Evolutionary conservation across 2,329 filamentous ascomycete species (phyloP).

Genomic region (Cryphonectria radicalis): DNA sequence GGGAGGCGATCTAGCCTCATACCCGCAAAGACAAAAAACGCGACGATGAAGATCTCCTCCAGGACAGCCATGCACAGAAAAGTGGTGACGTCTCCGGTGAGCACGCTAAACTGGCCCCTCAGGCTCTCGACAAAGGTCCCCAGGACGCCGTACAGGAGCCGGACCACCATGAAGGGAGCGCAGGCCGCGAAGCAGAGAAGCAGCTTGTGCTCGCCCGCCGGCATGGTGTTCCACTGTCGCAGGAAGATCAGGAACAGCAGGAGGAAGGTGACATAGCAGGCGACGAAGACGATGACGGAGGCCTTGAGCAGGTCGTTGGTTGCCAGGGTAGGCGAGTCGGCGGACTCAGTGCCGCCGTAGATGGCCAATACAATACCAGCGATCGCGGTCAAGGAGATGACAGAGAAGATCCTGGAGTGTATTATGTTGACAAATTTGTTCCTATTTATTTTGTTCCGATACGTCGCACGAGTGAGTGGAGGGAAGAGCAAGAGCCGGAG

Average conservation of each 20-base stretch:
- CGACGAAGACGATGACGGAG: slow-evolving; percentile 21
- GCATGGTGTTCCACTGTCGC: slow-evolving; percentile 25
- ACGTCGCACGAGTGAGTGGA: too few relatives aligned
- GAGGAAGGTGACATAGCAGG: slow-evolving; percentile 32
- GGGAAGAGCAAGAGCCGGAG: background rate
- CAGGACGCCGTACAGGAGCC: slow-evolving; percentile 20
- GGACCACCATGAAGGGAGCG: slow-evolving; percentile 35
- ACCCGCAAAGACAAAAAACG: slow-evolving; percentile 31
- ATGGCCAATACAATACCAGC: slow-evolving; percentile 28
- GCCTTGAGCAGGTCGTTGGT: slow-evolving; percentile 24
- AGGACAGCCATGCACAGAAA: slow-evolving; percentile 39
- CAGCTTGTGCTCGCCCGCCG: slow-evolving; percentile 35
- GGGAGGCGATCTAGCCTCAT: slow-evolving; percentile 2
- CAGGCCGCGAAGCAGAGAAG: slow-evolving; percentile 36
- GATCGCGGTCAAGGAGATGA: slow-evolving; percentile 23
- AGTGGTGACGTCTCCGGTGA: slow-evolving; percentile 34
- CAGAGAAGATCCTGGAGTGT: slow-evolving; percentile 29
- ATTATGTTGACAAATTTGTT: slow-evolving; percentile 31
- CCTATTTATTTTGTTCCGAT: slow-evolving; percentile 10
- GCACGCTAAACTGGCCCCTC: slow-evolving; percentile 20
- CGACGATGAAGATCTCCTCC: slow-evolving; percentile 37
- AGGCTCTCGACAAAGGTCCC: too few relatives aligned
- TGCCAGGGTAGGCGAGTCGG: slow-evolving; percentile 11
- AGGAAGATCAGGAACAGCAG: slow-evolving; percentile 30
- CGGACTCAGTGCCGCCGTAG: slow-evolving; percentile 27